Evolutionary conservation across 2,329 filamentous ascomycete species (phyloP), one percentile per base, ranked within the genome.

Genomic region (Dactylellina cionopaga): DNA sequence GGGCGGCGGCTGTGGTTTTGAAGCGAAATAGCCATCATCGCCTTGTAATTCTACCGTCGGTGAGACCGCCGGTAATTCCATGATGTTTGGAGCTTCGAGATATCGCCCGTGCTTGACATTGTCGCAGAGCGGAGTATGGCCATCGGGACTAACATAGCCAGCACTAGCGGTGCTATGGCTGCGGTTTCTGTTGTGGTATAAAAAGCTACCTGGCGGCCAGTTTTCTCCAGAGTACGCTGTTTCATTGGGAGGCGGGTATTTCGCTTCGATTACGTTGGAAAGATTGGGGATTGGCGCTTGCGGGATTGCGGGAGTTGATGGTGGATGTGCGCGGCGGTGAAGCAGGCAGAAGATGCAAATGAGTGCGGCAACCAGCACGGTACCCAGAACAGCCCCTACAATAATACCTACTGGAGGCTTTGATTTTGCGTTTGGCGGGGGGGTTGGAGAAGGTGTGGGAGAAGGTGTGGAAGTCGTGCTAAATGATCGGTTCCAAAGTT

Each of bases 121-220:
- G 1, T 51, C 46, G 49, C 37, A 24, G 11, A 33, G 27, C 5
- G 60, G 35, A 10, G 25, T 37, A 9, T 64, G 56, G 22, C 51
- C 51, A 13, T 58, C 51, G 1, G 66, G 66, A 29, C 58, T 64
- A 24, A 71, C 27, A n/a, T 58, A 63, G 41, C 22, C 46, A 58
- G 24, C 17, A 19, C 65, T 64, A 19, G 58, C 27, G 33, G 52
- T 56, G 31, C 68, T 72, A 22, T 59, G 29, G 13, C 59, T 65
- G 19, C 68, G 59, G 17, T 72, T 65, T 46, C 59, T 39, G 29
- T 43, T 54, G 39, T 72, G 68, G 9, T 72, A 72, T 1, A 72
- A 46, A 22, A 65, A 72, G n/a, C 68, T 72, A 24, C 68, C 68
- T 2, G 68, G 68, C 2, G 27, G 68, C 68, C 68, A 72, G n/a